Base-by-base conservation (phyloP, 306 rosid genomes). In the Herpetospermum pedunculosum region DNA sequence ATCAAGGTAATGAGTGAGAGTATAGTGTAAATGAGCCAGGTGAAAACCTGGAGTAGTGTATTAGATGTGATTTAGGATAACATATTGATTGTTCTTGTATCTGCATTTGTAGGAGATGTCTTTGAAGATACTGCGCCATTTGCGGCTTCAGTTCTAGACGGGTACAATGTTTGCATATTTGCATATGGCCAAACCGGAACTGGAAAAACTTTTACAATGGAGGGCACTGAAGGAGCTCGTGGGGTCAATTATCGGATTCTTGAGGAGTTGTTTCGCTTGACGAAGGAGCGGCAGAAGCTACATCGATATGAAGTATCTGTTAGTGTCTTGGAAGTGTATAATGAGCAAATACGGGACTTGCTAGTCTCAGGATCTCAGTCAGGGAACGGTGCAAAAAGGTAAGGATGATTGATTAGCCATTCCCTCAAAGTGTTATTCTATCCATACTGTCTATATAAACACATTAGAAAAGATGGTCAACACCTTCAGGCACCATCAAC, bases 171-270 rank as follows among this genome's bases (percentile, higher is more conserved):
- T 35, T 94, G 98, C 86, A 87, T 94, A 73, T 94, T 91, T 80
- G 98, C 98, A 9, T 94, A 88, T 34, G 98, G 98, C 41, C 98
- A 94, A 80, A 94, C 98, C 5, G 98, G 98, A 60, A 89, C 91
- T 6, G 98, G 98, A 38, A 94, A 94, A 80, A 95, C 99, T 13
- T 95, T 91, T 77, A 95, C 99, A 48, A 95, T 95, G 99, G 96
- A 89, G 78, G 99, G 99, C 16, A 89, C 95, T 21, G 82, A 88
- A 82, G 89, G 81, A 37, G 90, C 91, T 69, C 97, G 97, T 1
- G 99, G 99, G 49, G 99, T 95, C 75, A 95, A 95, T 79, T 95
- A 89, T 78, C 84, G 97, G 86, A 95, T 89, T 73, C 99, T 95
- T 16, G 87, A 91, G 80, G 90, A 89, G 86, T 79, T 95, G 83